Evolutionary conservation across 2,329 filamentous ascomycete genomes (phyloP).

Genomic region (Nigrospora sphaerica): DNA sequence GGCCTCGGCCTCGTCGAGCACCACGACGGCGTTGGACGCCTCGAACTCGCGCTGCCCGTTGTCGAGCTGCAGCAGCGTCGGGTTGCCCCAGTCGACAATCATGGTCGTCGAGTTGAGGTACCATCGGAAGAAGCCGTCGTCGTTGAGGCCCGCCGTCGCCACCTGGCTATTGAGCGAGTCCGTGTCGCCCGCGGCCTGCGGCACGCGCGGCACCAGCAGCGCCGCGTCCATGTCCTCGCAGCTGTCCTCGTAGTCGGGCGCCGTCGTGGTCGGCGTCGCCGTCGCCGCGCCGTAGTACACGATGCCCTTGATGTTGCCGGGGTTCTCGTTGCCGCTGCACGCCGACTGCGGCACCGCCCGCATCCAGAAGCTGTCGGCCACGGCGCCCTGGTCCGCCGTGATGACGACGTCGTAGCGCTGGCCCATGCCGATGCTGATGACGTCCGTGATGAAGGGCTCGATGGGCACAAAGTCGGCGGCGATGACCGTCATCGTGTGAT

Average conservation of each 20-base stretch:
- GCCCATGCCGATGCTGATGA: conserved; percentile 37
- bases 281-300: conserved; percentile 30
- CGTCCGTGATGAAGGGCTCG: conserved; percentile 38
- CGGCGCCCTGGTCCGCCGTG: conserved; percentile 8
- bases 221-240: conserved; percentile 28
- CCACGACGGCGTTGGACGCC: conserved; percentile 20
- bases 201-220: conserved; percentile 27
- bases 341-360: conserved; percentile 29
- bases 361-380: conserved; percentile 35
- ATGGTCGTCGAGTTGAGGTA: conserved; percentile 41
- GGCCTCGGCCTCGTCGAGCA: conserved; percentile 15
- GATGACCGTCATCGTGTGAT: conserved; percentile 48
- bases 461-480: conserved; percentile 47
- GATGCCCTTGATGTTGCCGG: conserved; percentile 3
- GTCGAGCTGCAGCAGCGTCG: conserved; percentile 31
- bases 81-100: conserved; percentile 37
- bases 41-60: conserved; percentile 14
- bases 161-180: conserved; percentile 15
- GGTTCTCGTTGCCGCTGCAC: conserved; percentile 23
- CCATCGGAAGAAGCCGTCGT: conserved; percentile 35
- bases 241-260: conserved; percentile 9
- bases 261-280: conserved; percentile 8
- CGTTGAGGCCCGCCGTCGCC: neutral
- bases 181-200: conserved; percentile 21
- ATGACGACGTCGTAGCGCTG: conserved; percentile 14